These are phyloP conservation scores for Gryganskiella cystojenkinii DNA, from an alignment of 192 early-diverging fungal species.

Conservation along the genomic window DNA sequence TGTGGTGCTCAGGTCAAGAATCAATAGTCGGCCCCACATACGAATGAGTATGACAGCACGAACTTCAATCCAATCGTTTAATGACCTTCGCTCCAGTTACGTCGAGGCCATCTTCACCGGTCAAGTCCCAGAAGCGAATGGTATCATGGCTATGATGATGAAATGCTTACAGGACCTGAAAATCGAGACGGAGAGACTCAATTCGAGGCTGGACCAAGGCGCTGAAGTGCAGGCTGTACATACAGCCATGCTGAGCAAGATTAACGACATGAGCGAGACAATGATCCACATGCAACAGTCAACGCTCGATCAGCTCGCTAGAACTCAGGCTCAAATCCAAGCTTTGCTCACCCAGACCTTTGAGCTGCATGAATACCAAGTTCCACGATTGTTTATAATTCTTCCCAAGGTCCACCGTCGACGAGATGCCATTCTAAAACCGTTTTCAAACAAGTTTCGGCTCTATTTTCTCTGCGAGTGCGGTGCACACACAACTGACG, in stretches of 20 bases:
- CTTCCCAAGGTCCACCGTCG: slow-evolving; percentile 1
- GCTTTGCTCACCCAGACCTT: slow-evolving; percentile 7
- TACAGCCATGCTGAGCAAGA: too few species aligned
- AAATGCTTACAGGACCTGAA: background rate
- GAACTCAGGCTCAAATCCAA: slow-evolving; percentile 4
- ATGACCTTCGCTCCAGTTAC: background rate
- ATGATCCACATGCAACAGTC: background rate
- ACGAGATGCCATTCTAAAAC: background rate
- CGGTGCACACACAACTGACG: slow-evolving; percentile 4
- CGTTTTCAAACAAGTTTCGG: slow-evolving; percentile 7
- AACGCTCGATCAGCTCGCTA: background rate
- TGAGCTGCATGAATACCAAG: slow-evolving; percentile 19
- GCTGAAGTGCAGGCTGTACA: background rate
- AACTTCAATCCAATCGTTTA: background rate
- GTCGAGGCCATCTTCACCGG: background rate
- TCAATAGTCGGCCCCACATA: background rate
- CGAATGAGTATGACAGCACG: background rate
- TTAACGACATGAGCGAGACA: background rate
- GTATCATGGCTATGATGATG: background rate
- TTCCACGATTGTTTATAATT: slow-evolving; percentile 13
- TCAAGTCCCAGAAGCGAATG: background rate
- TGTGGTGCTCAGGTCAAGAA: too few species aligned
- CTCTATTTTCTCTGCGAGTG: slow-evolving; percentile 27
- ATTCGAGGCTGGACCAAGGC: background rate
- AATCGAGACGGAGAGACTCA: background rate